Percentiles rank a stretch among this genome's conserved stretches.
phyloP scores from a whole-genome alignment of 1,284 basidiomycete genomes.

The Austroboletus novae-zelandiae region DNA sequence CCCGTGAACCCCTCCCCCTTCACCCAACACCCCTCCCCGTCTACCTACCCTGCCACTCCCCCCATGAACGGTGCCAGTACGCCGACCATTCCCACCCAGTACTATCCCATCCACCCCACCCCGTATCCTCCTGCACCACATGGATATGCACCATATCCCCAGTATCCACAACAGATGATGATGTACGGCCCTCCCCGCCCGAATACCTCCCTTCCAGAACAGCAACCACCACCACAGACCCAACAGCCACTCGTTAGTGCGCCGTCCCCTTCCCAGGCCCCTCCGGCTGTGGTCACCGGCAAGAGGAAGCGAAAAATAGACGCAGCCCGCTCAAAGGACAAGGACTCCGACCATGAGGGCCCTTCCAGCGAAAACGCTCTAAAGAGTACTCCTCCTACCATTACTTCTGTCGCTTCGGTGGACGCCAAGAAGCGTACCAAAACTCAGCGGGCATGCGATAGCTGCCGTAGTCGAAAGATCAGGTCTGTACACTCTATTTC shows the following conservation, averaged over 20 bases:
- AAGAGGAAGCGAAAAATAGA: constrained; percentile 69
- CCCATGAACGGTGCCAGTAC: constrained; percentile 43
- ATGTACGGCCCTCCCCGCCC: constrained; percentile 54
- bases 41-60: constrained; percentile 36
- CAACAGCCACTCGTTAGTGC: constrained; percentile 29
- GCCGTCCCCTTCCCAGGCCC: constrained; percentile 37
- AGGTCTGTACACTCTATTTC: constrained; percentile 41
- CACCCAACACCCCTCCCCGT: constrained; percentile 45
- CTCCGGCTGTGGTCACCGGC: constrained; percentile 32
- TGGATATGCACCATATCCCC: constrained; percentile 55
- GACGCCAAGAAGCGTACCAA: constrained; percentile 86
- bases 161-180: constrained; percentile 64
- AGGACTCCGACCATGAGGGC: constrained; percentile 57
- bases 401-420: constrained; percentile 29
- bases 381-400: constrained; percentile 34
- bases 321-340: constrained; percentile 41
- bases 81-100: constrained; percentile 46
- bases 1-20: constrained; percentile 58
- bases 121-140: constrained; percentile 48
- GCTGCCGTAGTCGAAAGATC: constrained; percentile 92
- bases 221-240: constrained; percentile 26
- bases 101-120: constrained; percentile 58
- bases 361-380: constrained; percentile 47
- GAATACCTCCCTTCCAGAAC: constrained; percentile 29
- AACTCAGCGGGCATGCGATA: constrained; percentile 88